phyloP scores from a whole-genome alignment of 2,329 filamentous ascomycete genomes.

The Arthrinium phaeospermum region DNA sequence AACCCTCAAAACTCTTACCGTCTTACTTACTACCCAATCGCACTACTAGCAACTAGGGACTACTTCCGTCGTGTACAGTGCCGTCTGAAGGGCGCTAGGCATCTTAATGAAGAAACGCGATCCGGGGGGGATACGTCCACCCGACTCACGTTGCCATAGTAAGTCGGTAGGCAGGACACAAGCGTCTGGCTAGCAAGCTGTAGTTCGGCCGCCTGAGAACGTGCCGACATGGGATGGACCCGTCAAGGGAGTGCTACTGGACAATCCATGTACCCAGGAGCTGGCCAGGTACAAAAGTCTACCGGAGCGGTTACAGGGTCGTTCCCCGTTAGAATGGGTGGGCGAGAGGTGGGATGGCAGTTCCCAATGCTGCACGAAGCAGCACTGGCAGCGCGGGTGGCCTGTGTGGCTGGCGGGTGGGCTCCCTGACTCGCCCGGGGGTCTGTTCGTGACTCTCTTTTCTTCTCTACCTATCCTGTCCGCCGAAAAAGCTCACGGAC shows the following conservation, averaged over 20 bases:
- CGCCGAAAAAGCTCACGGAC: background rate
- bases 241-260: background rate
- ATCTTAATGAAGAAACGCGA: background rate
- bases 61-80: background rate
- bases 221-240: conserved; percentile 6
- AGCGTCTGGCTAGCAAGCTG: background rate
- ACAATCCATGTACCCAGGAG: conserved; percentile 11
- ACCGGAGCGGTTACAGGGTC: background rate
- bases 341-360: conserved; percentile 10
- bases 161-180: background rate
- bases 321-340: background rate
- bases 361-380: conserved; percentile 10
- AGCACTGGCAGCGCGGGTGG: conserved; percentile 10
- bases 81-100: background rate
- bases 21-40: background rate
- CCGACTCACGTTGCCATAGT: background rate
- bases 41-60: background rate
- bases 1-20: background rate
- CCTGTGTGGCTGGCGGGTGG: conserved; percentile 14
- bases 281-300: conserved; percentile 2
- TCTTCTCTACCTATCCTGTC: background rate
- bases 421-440: conserved; percentile 1
- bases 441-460: conserved; percentile 4
- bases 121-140: background rate
- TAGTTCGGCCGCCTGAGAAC: background rate